Evolutionary conservation across 306 rosid genomes (phyloP).

Genomic region (Gastrolobium bilobum): DNA sequence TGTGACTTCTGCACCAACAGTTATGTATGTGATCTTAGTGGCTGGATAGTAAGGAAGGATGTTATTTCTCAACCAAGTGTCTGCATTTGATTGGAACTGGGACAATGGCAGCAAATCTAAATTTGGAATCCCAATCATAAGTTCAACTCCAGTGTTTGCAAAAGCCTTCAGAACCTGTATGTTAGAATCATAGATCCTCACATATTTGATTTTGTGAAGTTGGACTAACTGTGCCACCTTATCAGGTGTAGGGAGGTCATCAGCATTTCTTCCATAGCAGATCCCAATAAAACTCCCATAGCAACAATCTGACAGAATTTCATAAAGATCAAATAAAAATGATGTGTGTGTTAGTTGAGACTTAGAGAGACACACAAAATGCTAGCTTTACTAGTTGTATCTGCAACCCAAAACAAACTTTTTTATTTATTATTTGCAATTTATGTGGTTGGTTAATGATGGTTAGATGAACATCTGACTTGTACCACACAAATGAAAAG

Average conservation of each 20-base stretch:
- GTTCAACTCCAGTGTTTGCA: slow-evolving; percentile 88
- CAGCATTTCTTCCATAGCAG: slow-evolving; percentile 97
- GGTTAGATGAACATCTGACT: no score
- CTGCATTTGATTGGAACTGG: slow-evolving; percentile 94
- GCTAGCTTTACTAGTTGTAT: slow-evolving; percentile 15
- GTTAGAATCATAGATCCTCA: slow-evolving; percentile 88
- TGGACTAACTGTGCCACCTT: slow-evolving; percentile 90
- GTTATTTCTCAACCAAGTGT: slow-evolving; percentile 87
- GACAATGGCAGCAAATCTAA: slow-evolving; percentile 83
- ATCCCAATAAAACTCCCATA: slow-evolving; percentile 85
- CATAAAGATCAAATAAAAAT: slow-evolving; percentile 10
- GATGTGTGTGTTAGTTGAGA: not conserved
- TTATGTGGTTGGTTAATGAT: no score
- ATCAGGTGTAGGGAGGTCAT: slow-evolving; percentile 96
- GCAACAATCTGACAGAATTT: slow-evolving; percentile 66
- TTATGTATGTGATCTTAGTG: slow-evolving; percentile 87
- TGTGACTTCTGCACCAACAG: slow-evolving; percentile 95
- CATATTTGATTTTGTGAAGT: slow-evolving; percentile 83
- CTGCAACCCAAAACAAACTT: not conserved
- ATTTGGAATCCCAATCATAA: slow-evolving; percentile 89
- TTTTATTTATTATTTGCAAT: not conserved
- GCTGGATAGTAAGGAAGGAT: slow-evolving; percentile 91
- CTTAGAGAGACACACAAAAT: not conserved
- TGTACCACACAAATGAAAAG: slow-evolving; percentile 6
- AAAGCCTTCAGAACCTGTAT: slow-evolving; percentile 93